Base-by-base conservation (phyloP, 208 protist species). In the Naegleria fowleri region DNA sequence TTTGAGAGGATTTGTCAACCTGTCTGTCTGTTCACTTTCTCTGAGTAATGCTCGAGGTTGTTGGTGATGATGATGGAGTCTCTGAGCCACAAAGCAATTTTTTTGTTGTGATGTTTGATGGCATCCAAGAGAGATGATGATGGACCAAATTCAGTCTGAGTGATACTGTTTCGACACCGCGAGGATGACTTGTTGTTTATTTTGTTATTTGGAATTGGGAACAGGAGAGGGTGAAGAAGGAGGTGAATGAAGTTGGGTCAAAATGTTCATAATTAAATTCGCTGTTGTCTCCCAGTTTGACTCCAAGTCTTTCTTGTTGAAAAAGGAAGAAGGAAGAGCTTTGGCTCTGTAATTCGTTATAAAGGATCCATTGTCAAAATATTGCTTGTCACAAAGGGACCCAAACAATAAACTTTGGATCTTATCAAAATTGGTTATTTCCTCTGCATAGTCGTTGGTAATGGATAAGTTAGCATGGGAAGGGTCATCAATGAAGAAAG, bases 361-460 rank as follows among this genome's bases (percentile, higher is more conserved):
- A 29, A 29, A 67, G 55, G 55, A 15, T 29, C 55, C 55, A 67
- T 67, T 67, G 11, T 67, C 55, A 67, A 67, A 67, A 67, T 67
- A 67, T 67, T 67, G 55, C 13, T 67, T 67, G 22, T 67, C 55
- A 67, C 55, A 67, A 29, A 67, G 55, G 1, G 55, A 67, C 13
- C 55, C 55, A 67, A 29, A 67, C 11, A 67, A 29, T 67, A 67
- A 67, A 67, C 55, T 67, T 67, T 67, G 55, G 3, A 67, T 67
- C 55, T 67, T 67, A 67, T 67, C 55, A 67, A 67, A 67, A 67
- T 67, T 67, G 55, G 55, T 67, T 29, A 67, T 67, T 67, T 67
- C 55, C 22, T 67, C 55, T 29, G 55, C 55, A 29, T 67, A 67
- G 11, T 67, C 55, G 22, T 67, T 67, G 22, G 55, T 67, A 29